A percentile compares a stretch with the other conserved stretches of the same genome.
Conservation (phyloP, 805 yeast genomes). For the Saturnispora diversa region DNA sequence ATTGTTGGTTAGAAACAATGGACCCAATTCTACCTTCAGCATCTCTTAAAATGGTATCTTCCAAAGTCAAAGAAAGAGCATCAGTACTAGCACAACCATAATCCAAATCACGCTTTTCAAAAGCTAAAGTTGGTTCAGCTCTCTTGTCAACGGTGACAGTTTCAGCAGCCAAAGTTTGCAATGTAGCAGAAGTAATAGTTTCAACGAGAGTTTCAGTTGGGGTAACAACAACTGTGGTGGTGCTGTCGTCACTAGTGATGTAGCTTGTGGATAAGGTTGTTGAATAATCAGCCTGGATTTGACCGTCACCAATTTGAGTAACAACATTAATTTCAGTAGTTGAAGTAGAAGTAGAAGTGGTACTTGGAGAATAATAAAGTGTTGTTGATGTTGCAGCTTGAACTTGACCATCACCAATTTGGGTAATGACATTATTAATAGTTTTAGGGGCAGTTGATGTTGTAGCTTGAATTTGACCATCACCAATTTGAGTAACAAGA, state of each 20-base stretch:
- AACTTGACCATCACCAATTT: constrained; percentile 43
- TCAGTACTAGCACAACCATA: constrained; percentile 40
- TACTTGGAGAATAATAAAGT: no score
- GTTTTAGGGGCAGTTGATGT: constrained; percentile 23
- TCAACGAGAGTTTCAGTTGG: constrained; percentile 27
- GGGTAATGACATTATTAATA: constrained; percentile 28
- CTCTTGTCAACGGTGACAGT: constrained; percentile 24
- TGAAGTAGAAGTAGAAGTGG: constrained; percentile 15
- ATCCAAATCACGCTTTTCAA: constrained; percentile 17
- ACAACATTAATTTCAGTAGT: constrained; percentile 23
- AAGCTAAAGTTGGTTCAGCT: constrained; percentile 14
- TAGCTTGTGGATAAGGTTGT: constrained; percentile 17
- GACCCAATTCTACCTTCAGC: constrained; percentile 63
- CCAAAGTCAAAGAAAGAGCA: constrained; percentile 50
- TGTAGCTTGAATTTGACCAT: constrained; percentile 40
- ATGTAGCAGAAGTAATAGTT: constrained; percentile 22
- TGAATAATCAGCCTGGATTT: constrained; percentile 22
- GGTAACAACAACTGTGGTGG: constrained; percentile 24
- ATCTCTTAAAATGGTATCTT: constrained; percentile 46
- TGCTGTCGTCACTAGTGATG: constrained; percentile 22
- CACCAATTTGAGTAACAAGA: constrained; percentile 36
- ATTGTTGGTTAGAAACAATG: constrained; percentile 74
- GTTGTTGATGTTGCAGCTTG: constrained; percentile 17
- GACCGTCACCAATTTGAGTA: constrained; percentile 45
- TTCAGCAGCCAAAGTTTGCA: constrained; percentile 16